Conservation (phyloP, 192 early-diverging fungal genomes). For the Coemansia sp. region DNA sequence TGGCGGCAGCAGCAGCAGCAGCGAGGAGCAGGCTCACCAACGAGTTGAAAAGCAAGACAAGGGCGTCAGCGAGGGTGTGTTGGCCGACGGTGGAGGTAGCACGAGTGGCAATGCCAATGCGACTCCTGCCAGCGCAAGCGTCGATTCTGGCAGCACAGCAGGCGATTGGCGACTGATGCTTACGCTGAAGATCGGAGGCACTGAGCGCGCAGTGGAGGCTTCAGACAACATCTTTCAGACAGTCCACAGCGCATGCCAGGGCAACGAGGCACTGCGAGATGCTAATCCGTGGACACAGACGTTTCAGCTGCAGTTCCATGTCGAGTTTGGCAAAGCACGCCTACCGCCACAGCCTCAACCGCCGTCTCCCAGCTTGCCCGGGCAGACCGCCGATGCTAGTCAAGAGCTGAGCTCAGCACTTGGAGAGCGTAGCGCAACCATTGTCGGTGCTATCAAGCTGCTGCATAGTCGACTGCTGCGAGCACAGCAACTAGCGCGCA, state of each 20-base stretch:
- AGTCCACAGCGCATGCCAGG: conserved; percentile 13
- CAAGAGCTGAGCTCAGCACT: not conserved
- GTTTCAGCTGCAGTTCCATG: conserved; percentile 25
- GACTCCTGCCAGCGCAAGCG: not conserved
- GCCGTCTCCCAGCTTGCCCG: not conserved
- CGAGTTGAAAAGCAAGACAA: not conserved
- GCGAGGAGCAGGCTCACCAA: not conserved
- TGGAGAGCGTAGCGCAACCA: conserved; percentile 12
- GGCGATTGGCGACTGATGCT: conserved; percentile 28
- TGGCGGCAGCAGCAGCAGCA: not conserved
- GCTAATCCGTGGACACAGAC: conserved; percentile 21
- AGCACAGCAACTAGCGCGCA: not conserved
- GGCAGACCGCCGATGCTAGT: not conserved
- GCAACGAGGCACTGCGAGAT: conserved; percentile 15
- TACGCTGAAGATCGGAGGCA: conserved; percentile 12
- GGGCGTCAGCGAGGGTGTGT: not conserved
- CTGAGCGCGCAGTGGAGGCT: conserved; percentile 10
- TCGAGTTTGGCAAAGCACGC: conserved; percentile 13
- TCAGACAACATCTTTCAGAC: conserved; percentile 31
- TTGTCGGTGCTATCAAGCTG: conserved; percentile 11
- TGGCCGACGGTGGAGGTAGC: not conserved
- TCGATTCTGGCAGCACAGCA: not conserved
- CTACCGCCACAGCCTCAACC: not conserved
- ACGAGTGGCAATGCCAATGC: not conserved
- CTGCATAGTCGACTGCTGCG: not conserved